Base-by-base conservation (phyloP, 225 moss, liverwort and hornwort genomes). In the Anthoceros angustus region DNA sequence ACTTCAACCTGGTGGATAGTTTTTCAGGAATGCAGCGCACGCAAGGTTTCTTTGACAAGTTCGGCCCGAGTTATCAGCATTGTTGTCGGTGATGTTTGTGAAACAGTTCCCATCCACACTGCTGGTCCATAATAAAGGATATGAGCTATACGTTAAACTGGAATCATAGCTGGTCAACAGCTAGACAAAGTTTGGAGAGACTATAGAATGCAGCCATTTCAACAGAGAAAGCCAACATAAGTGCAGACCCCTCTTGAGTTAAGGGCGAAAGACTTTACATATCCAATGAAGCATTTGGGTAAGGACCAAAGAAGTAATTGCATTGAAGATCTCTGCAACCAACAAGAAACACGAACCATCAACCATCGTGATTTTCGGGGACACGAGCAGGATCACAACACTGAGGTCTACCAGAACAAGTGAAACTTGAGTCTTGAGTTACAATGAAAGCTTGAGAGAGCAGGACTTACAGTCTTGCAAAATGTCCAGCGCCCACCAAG, bases 251-350 rank as follows among this genome's bases (percentile, higher is more conserved):
- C n/a, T 50, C n/a, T 55, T 2, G 5, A 55, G 8, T 2, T 7
- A 9, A 55, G 12, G 20, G 55, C 16, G 16, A 20, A 55, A 32
- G 32, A 32, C 32, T 23, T 15, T 55, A 55, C 55, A 55, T 23
- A 18, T 18, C 55, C n/a, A 55, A 20, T 15, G 55, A 55, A 7
- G 18, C 55, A 20, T 55, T 55, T 18, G 55, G 55, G 23, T 8
- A 55, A 18, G 55, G 55, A 55, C 55, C 55, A 55, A 55, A 8
- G 55, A 55, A 55, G 14, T 55, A 55, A 15, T 55, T 55, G 55
- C 55, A 55, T 23, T 55, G 55, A 55, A 55, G 55, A 23, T 55
- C 23, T 55, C 55, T 55, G 18, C 55, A 23, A 23, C 18, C 10
- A 15, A 18, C n/a, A 7, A 55, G n/a, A 55, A 15, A 23, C 55